Evolutionary conservation across 1,284 basidiomycete species (phyloP), one percentile per base, ranked within the genome.

Genomic region (Melampsora abietis-canadensis): DNA sequence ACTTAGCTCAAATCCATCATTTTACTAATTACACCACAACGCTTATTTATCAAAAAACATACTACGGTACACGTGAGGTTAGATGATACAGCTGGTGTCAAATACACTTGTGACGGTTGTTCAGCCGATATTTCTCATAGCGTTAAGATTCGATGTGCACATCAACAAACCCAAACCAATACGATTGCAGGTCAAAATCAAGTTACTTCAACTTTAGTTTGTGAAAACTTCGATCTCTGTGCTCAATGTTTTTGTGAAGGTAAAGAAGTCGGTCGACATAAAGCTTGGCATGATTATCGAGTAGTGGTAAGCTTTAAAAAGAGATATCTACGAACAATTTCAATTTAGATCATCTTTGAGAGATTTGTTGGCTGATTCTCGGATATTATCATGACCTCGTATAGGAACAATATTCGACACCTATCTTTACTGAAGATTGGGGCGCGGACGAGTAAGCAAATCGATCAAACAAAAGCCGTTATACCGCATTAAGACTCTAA

Each of bases 381-480:
- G 19, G 6, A 54, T 65, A 0, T 60, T 40, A 44, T 77, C n/a
- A 31, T 8, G 37, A 24, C 19, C 46, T 31, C 6, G 24, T 54
- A 12, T 81, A 97, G 92, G 94, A 96, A 84, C 87, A 96, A 79
- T 92, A 95, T 81, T 92, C 93, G 8, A 93, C 95, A 82, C 95
- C 95, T 4, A 96, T 98, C 80, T 96, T 97, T 80, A 87, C 88
- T 15, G 88, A 91, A 76, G 93, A 96, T 81, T 98, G 95, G 95
- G 95, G 94, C 46, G 96, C 94, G 10, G 95, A 98, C 83, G 95
- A 98, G 90, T 92, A 80, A 82, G 88, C 84, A 27, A 40, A 34
- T 31, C 68, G 30, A 51, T 34, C n/a, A 15, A n/a, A 65, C n/a
- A 40, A 21, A 65, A 34, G 21, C 34, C 8, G 60, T 5, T 14